Base-by-base conservation (phyloP, 805 yeast genomes). In the Starmerella sp. region DNA sequence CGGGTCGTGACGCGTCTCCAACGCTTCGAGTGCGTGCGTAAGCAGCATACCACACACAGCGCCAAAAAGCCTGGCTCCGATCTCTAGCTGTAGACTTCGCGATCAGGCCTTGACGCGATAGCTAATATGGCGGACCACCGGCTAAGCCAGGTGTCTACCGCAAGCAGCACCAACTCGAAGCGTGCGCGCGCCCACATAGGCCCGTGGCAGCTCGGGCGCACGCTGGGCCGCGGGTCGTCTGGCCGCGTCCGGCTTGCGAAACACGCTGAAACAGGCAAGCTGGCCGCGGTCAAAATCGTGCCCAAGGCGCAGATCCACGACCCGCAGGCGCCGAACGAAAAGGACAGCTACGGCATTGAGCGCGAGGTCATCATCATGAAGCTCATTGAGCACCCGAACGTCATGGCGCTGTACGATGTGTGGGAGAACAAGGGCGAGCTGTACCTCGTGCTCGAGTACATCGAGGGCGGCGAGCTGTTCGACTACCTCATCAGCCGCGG, bases 351-450 rank as follows among this genome's bases (percentile, higher is more conserved):
- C 67, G 98, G 98, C 41, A 91, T 93, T 46, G 98, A 93, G 71
- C 79, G 97, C 61, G 98, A 93, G 68, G 95, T 93, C 60, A 90
- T 93, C 63, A 93, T 93, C 63, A 93, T 91, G 98, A 93, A 93
- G 71, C 76, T 93, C 43, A 80, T 93, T 47, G 86, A 93, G 57
- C 97, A 93, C 69, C 88, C 95, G 11, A 91, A 93, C 65, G 93
- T 93, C 29, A 82, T 93, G 79, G 85, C 93, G 30, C 74, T 93
- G 41, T 93, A 89, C 67, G 98, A 93, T 66, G 98, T 93, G 29
- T 93, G 97, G 97, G 98, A 93, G 70, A 91, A 95, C 61, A 83
- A 88, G 61, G 88, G 87, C 65, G 96, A 91, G 57, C 75, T 93
- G 55, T 91, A 91, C 66, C 77, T 93, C 62, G 95, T 93, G 7